Conservation (phyloP, 495 filamentous ascomycete genomes). For the Penicillium coprophilum region DNA sequence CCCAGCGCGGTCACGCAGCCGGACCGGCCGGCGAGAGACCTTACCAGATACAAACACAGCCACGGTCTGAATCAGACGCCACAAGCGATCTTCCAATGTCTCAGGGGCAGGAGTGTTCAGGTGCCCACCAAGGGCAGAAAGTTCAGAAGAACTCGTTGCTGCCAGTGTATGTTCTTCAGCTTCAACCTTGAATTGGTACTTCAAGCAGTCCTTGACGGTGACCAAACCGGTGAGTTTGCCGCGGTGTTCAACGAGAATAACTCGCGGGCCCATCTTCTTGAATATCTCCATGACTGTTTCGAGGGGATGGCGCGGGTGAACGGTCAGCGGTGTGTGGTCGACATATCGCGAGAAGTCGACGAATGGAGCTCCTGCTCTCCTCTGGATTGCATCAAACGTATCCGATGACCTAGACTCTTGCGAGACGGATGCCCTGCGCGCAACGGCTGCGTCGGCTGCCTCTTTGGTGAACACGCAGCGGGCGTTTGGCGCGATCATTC, state of each 20-base stretch:
- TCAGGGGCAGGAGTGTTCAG: constrained; percentile 26
- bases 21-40: constrained; percentile 18
- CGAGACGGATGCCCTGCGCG: constrained; percentile 35
- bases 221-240: constrained; percentile 81
- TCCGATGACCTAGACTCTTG: constrained; percentile 46
- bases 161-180: constrained; percentile 72
- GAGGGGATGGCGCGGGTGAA: constrained; percentile 86
- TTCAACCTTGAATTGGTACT: constrained; percentile 96
- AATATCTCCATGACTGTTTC: constrained; percentile 99
- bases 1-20: constrained; percentile 49
- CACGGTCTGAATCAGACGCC: constrained; percentile 59
- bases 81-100: constrained; percentile 63
- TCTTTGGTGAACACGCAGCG: constrained; percentile 78
- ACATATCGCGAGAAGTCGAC: constrained; percentile 88
- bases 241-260: constrained; percentile 88
- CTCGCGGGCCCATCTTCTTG: constrained; percentile 94
- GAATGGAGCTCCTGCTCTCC: constrained; percentile 53
- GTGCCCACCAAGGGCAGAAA: constrained; percentile 33
- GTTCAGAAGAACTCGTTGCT: constrained; percentile 47
- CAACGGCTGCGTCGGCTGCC: constrained; percentile 42
- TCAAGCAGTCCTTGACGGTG: constrained; percentile 95
- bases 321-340: constrained; percentile 85
- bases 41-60: constrained; percentile 32
- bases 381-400: constrained; percentile 64
- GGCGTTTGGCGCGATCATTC: constrained; percentile 64